Base-by-base conservation (phyloP, 2,329 filamentous ascomycete genomes). In the Aspergillus sp. region DNA sequence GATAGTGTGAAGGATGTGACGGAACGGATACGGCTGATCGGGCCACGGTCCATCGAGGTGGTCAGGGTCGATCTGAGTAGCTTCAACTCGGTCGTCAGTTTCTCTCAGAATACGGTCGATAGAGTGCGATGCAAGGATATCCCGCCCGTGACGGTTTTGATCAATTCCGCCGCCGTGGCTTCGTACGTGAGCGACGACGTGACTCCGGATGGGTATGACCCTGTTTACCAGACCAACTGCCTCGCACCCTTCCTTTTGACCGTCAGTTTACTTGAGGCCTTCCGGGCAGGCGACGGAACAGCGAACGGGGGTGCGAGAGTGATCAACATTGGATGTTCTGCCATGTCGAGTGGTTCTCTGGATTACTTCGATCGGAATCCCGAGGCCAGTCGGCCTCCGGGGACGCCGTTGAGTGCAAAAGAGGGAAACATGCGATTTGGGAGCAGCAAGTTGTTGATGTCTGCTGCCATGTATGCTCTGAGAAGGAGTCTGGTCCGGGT, bases 171-270 rank as follows among this genome's bases (percentile, higher is more conserved):
- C 6, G 61, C 61, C 27, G 52, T 54, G 39, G 51, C 59, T 27
- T 66, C 63, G 28, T 66, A 63, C 47, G 52, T 55, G n/a, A 42
- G 52, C 26, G 63, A 65, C 34, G 50, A 54, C 19, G 46, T 58
- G 35, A 66, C 64, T 29, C 46, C 51, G 38, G 61, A 64, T 46
- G 64, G 62, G 19, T 60, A 57, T 41, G 64, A 67, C 44, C 59
- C 62, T 1, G 61, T 66, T 26, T 66, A 66, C 47, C 64, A 66
- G 44, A 62, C 54, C 31, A 66, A 66, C 46, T 66, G 62, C 42
- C 46, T 67, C 12, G 56, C 62, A n/a, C 61, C 62, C 12, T 65
- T 66, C 46, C 50, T 65, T 43, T 51, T 66, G 46, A 66, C 64
- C 5, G 53, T 66, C 36, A 59, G 58, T 39, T 35, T 67, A 36